Conservation (phyloP, 805 yeast genomes). For the Wickerhamiella azymoides region DNA sequence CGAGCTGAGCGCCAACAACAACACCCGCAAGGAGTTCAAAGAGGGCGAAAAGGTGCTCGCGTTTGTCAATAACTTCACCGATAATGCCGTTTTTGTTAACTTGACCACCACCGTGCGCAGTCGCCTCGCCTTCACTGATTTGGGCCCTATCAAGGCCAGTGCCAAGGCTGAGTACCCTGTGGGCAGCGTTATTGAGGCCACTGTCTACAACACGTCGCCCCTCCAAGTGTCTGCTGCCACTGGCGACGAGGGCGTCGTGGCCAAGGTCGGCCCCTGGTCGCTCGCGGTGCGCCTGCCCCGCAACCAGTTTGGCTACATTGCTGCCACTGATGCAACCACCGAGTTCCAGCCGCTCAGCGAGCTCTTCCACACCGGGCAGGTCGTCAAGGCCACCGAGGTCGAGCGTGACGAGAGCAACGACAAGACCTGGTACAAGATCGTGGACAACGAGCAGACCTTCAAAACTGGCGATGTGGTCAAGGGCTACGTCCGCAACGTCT, state of each 20-base stretch:
- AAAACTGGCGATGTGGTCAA: constrained; percentile 60
- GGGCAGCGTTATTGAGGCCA: constrained; percentile 54
- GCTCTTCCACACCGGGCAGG: constrained; percentile 32
- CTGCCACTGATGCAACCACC: constrained; percentile 63
- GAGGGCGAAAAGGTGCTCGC: constrained; percentile 41
- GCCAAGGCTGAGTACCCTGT: constrained; percentile 47
- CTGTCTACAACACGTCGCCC: constrained; percentile 38
- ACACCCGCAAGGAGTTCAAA: constrained; percentile 27
- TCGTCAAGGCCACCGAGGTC: constrained; percentile 33
- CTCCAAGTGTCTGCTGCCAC: constrained; percentile 34
- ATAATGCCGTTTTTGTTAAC: constrained; percentile 52
- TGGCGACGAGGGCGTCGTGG: constrained; percentile 44
- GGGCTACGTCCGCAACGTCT: constrained; percentile 67
- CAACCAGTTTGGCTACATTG: constrained; percentile 47
- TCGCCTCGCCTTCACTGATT: constrained; percentile 48
- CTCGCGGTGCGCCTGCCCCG: constrained; percentile 60
- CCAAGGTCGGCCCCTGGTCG: constrained; percentile 42
- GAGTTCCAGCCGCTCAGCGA: constrained; percentile 36
- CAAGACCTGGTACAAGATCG: constrained; percentile 6
- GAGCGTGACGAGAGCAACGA: constrained; percentile 8
- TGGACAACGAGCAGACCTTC: constrained; percentile 25
- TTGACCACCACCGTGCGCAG: constrained; percentile 58
- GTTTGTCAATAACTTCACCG: constrained; percentile 50
- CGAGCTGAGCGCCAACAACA: constrained; percentile 42
- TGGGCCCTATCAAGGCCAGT: constrained; percentile 29